A percentile compares a stretch with the other conserved stretches of the same genome.
phyloP scores from a whole-genome alignment of 2,329 filamentous ascomycete species.

The Ophiostoma piceae region DNA sequence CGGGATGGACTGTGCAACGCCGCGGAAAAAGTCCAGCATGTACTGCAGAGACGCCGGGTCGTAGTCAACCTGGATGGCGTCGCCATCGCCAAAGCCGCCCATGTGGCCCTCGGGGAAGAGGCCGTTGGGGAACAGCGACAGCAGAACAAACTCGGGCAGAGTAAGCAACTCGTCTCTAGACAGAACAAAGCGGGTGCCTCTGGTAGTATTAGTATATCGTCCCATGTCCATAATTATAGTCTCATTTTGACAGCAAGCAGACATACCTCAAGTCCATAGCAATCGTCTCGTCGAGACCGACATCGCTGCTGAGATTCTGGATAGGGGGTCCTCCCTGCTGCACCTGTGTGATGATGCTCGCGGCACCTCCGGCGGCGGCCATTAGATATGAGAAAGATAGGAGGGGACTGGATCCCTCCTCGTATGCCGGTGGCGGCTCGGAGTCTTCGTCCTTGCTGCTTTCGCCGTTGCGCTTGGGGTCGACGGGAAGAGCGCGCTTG shows the following conservation, averaged over 20 bases:
- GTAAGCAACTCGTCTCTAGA: constrained; percentile 93
- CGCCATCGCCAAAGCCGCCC: constrained; percentile 85
- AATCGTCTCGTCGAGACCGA: constrained; percentile 87
- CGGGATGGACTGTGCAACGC: constrained; percentile 93
- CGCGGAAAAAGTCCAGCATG: constrained; percentile 98
- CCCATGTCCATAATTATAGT: not conserved
- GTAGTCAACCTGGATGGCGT: constrained; percentile 96
- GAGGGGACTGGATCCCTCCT: constrained; percentile 88
- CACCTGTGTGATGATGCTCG: constrained; percentile 99
- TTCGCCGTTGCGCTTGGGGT: constrained; percentile 63
- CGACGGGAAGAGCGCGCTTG: constrained; percentile 75
- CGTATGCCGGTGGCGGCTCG: constrained; percentile 93
- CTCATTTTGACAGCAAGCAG: not conserved
- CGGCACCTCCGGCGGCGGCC: constrained; percentile 92
- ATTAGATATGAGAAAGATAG: constrained; percentile 93
- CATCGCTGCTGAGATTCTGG: constrained; percentile 85
- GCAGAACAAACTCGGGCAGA: constrained; percentile 89
- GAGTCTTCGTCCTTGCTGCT: constrained; percentile 66
- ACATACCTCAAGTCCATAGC: constrained; percentile 85
- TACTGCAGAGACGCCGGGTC: constrained; percentile 94
- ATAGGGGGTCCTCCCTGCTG: constrained; percentile 87
- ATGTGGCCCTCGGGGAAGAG: constrained; percentile 94
- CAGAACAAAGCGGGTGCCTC: constrained; percentile 87
- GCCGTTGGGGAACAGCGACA: constrained; percentile 98
- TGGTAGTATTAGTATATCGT: constrained; percentile 35